phyloP scores from a whole-genome alignment of 108 stramenopile species.

The Nitzschia sp. region DNA sequence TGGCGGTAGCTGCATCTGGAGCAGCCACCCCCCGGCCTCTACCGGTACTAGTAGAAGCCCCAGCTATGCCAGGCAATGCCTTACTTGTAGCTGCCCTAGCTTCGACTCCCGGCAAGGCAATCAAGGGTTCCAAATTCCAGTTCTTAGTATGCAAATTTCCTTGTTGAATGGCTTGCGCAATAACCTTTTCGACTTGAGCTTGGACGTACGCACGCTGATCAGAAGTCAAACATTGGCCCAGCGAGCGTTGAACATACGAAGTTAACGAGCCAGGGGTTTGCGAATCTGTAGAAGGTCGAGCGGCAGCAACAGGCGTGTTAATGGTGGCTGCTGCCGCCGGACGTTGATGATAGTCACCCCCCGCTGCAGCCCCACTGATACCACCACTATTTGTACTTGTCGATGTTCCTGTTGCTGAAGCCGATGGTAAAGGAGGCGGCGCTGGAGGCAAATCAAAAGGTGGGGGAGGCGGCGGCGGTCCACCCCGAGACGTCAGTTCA shows the following conservation, averaged over 20 bases:
- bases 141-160: slow-evolving; percentile 39
- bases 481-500: background rate
- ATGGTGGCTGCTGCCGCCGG: too few relatives aligned
- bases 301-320: too few relatives aligned
- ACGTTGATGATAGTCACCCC: too few relatives aligned
- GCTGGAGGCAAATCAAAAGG: slow-evolving; percentile 58
- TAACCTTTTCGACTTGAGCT: slow-evolving; percentile 28
- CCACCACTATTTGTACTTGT: background rate
- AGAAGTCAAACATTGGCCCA: slow-evolving; percentile 32
- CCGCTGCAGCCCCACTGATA: background rate
- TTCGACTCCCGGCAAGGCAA: slow-evolving; percentile 26
- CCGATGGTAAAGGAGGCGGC: slow-evolving; percentile 12
- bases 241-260: slow-evolving; percentile 38
- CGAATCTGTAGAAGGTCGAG: background rate
- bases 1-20: background rate
- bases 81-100: too few relatives aligned
- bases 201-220: slow-evolving; percentile 28
- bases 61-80: too few relatives aligned
- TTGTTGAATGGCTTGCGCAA: slow-evolving; percentile 38
- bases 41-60: too few relatives aligned
- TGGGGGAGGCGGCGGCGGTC: slow-evolving; percentile 15
- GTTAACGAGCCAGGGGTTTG: slow-evolving; percentile 29
- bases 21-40: background rate
- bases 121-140: slow-evolving; percentile 39
- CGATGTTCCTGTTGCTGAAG: slow-evolving; percentile 6